These are phyloP conservation scores for Litchi chinensis DNA, from an alignment of 345 rosid genomes.

Conservation along the genomic window DNA sequence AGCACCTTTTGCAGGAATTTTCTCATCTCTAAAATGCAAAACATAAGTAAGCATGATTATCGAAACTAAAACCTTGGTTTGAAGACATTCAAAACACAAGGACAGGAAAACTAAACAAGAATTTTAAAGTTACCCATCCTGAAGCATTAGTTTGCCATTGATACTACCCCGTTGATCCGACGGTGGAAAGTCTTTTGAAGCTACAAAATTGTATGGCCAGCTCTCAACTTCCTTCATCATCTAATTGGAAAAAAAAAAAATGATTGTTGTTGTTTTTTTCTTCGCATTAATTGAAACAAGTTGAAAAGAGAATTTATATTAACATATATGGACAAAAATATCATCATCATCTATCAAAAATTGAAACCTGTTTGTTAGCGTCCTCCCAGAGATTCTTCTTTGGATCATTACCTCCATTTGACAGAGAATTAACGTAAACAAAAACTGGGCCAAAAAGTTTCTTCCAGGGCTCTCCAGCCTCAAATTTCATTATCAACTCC, in stretches of 20 bases:
- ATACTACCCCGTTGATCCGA: constrained; percentile 59
- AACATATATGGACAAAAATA: no score
- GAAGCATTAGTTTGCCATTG: constrained; percentile 60
- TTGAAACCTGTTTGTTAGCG: constrained; percentile 54
- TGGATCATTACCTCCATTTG: constrained; percentile 38
- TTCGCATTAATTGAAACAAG: no score
- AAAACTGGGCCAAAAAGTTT: constrained; percentile 88
- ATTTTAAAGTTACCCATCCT: constrained; percentile 52
- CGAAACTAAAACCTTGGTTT: no score
- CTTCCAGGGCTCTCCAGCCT: constrained; percentile 69
- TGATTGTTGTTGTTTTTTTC: no score
- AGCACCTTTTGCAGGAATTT: constrained; percentile 56
- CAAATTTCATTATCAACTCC: constrained; percentile 57
- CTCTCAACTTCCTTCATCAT: constrained; percentile 49
- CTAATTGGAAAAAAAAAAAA: constrained; percentile 2
- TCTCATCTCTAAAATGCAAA: constrained; percentile 35
- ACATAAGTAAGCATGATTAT: not conserved
- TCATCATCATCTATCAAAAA: no score
- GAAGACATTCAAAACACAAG: no score
- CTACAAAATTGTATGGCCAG: constrained; percentile 84
- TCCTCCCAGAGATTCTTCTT: constrained; percentile 66
- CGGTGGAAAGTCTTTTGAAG: constrained; percentile 65
- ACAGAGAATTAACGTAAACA: constrained; percentile 61
- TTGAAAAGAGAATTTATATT: no score
- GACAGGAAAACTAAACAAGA: no score